phyloP scores from a whole-genome alignment of 169 alveolate genomes.

The Cryptosporidium sp. region DNA sequence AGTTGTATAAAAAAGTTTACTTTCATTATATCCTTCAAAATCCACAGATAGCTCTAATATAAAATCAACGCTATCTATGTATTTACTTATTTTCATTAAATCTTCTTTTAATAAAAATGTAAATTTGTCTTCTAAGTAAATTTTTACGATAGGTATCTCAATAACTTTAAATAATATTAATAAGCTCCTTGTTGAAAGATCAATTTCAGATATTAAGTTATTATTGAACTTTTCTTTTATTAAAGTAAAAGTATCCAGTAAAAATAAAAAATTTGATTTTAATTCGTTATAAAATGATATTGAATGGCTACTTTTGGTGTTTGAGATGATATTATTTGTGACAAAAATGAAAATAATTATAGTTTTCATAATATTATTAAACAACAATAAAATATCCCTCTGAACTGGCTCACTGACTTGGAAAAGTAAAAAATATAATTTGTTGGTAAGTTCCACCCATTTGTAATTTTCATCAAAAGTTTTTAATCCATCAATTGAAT shows the following conservation, averaged over 20 bases:
- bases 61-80: neutral
- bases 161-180: constrained; percentile 8
- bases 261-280: constrained; percentile 1
- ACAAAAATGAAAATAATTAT: neutral
- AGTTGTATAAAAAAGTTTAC: neutral
- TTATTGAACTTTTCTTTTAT: neutral
- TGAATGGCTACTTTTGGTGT: neutral
- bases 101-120: neutral
- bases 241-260: constrained; percentile 5
- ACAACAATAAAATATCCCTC: neutral
- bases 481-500: no score
- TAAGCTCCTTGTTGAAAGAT: constrained; percentile 3
- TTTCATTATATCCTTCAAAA: neutral
- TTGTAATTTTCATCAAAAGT: neutral
- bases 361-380: neutral
- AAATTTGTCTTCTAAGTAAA: constrained; percentile 1
- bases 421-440: neutral
- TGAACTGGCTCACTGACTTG: neutral
- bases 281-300: neutral
- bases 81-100: constrained; percentile 12
- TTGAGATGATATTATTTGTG: neutral
- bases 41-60: neutral
- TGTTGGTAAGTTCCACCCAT: neutral
- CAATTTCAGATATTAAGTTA: neutral
- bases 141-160: constrained; percentile 15